phyloP scores from a whole-genome alignment of 2,329 filamentous ascomycete genomes.

The Hypomyces perniciosus region DNA sequence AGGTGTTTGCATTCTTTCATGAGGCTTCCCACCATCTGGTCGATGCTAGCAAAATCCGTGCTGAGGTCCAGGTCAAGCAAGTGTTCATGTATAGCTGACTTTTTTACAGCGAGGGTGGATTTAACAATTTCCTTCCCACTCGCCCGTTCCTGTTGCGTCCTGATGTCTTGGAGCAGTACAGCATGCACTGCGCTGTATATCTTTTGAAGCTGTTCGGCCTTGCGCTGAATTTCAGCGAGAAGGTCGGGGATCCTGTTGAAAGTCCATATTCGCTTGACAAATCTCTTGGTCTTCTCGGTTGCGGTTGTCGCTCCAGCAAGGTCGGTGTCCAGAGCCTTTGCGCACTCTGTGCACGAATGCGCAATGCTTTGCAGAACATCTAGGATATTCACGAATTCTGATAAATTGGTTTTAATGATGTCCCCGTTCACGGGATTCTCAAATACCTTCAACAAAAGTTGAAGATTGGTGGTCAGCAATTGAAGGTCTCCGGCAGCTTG shows the following conservation, averaged over 20 bases:
- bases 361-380: slow-evolving; percentile 15
- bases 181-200: slow-evolving; percentile 11
- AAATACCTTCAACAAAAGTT: slow-evolving; percentile 11
- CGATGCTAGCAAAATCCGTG: slow-evolving; percentile 13
- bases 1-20: slow-evolving; percentile 13
- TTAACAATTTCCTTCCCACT: slow-evolving; percentile 9
- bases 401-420: slow-evolving; percentile 10
- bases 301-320: slow-evolving; percentile 8
- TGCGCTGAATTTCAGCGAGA: slow-evolving; percentile 14
- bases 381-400: slow-evolving; percentile 13
- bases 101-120: not conserved
- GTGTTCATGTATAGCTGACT: slow-evolving; percentile 3
- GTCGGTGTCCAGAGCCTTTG: slow-evolving; percentile 13
- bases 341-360: slow-evolving; percentile 13
- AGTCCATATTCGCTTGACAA: slow-evolving; percentile 11
- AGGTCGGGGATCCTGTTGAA: slow-evolving; percentile 12
- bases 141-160: slow-evolving; percentile 7
- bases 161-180: slow-evolving; percentile 13
- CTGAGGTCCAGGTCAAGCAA: slow-evolving; percentile 10
- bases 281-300: slow-evolving; percentile 6
- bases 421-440: slow-evolving; percentile 11
- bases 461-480: slow-evolving; percentile 12
- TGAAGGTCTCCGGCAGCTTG: slow-evolving; percentile 14
- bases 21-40: slow-evolving; percentile 11
- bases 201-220: slow-evolving; percentile 12